A percentile compares a stretch with the other conserved stretches of the same genome.
phyloP scores from a whole-genome alignment of 2,329 filamentous ascomycete genomes.

The Sporothrix pseudoabietina region DNA sequence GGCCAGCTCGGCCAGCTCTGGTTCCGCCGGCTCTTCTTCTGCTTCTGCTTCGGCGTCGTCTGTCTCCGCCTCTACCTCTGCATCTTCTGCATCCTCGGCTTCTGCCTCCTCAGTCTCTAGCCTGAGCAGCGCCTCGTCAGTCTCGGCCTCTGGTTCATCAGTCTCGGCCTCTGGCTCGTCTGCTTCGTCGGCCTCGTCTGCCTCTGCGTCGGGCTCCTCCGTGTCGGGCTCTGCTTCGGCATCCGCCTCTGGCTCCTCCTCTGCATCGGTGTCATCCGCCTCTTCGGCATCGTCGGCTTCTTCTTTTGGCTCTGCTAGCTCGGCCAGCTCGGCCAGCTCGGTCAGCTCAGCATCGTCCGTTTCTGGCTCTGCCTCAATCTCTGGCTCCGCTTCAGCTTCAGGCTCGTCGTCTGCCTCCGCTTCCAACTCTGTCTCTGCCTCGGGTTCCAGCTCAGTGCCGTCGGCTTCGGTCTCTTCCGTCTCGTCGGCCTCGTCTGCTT shows the following conservation, averaged over 20 bases:
- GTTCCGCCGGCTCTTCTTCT: conserved; percentile 1
- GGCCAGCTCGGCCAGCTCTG: not conserved
- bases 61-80: not conserved
- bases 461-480: not conserved
- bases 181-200: not conserved
- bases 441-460: not conserved
- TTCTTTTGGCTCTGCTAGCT: not conserved
- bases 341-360: not conserved
- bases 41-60: conserved; percentile 1
- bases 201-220: not conserved
- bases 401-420: conserved; percentile 7
- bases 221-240: not conserved
- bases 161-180: not conserved
- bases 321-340: not conserved
- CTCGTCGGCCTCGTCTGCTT: not conserved
- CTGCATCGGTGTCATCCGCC: not conserved
- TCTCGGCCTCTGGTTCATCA: not conserved
- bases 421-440: not conserved
- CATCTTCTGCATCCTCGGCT: not conserved
- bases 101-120: not conserved
- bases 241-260: conserved; percentile 7
- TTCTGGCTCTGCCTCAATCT: not conserved
- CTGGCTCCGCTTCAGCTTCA: not conserved
- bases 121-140: too few relatives aligned
- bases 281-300: conserved; percentile 1